Evolutionary conservation across 2,329 filamentous ascomycete genomes (phyloP).

Genomic region (Scedosporium dehoogii): DNA sequence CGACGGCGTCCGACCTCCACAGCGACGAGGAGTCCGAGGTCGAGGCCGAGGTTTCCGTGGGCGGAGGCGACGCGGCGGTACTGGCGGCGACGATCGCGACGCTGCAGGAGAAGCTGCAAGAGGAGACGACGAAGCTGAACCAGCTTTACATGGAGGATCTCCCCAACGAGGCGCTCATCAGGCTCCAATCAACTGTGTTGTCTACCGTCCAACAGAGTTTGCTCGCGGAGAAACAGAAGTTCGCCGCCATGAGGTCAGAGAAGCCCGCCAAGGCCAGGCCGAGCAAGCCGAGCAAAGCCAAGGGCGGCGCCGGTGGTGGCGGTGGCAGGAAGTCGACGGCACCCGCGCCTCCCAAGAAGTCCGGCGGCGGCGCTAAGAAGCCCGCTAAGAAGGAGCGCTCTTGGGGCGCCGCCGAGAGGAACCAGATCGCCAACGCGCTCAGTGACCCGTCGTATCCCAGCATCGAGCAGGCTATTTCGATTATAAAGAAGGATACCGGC

Average conservation of each 20-base stretch:
- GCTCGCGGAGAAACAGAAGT: conserved; percentile 58
- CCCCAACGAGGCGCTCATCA: conserved; percentile 41
- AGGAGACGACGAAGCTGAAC: conserved; percentile 50
- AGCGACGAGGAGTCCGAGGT: conserved; percentile 65
- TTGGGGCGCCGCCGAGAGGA: conserved; percentile 54
- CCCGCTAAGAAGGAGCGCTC: conserved; percentile 30
- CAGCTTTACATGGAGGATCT: conserved; percentile 40
- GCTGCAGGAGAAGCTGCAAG: conserved; percentile 39
- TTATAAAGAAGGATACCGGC: conserved; percentile 80
- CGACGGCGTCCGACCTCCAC: conserved; percentile 50
- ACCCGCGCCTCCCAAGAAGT: conserved; percentile 28
- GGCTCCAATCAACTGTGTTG: conserved; percentile 52
- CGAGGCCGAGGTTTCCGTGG: conserved; percentile 43
- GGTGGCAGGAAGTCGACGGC: conserved; percentile 15
- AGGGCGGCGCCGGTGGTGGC: conserved; percentile 18
- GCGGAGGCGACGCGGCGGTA: conserved; percentile 28
- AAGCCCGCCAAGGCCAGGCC: conserved; percentile 46
- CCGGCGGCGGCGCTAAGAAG: conserved; percentile 20
- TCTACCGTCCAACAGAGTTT: conserved; percentile 61
- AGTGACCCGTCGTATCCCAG: conserved; percentile 69
- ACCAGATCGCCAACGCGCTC: conserved; percentile 79
- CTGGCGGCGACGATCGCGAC: conserved; percentile 38
- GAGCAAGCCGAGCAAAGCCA: conserved; percentile 49
- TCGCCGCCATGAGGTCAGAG: conserved; percentile 42
- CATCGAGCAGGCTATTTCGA: conserved; percentile 71